A percentile compares a stretch with the other conserved stretches of the same genome.
These are phyloP conservation scores for Pseudopithomyces chartarum DNA, from an alignment of 2,329 filamentous ascomycete species.

Conservation along the genomic window DNA sequence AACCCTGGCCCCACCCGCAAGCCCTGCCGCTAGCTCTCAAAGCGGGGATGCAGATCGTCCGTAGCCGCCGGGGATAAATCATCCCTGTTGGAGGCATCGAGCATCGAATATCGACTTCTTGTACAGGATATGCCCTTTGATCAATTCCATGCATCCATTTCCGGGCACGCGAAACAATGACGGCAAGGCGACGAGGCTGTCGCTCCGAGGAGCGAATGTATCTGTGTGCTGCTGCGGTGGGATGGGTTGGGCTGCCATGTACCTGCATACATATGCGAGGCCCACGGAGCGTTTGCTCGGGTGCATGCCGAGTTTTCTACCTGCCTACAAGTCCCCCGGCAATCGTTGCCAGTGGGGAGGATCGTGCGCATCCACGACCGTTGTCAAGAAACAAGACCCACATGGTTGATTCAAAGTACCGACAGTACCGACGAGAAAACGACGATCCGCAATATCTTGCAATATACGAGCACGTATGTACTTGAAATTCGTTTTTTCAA, in stretches of 20 bases:
- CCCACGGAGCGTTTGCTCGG: neutral
- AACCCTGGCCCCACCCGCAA: neutral
- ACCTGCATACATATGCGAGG: neutral
- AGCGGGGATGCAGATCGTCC: neutral
- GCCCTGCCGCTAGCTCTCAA: neutral
- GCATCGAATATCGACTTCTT: neutral
- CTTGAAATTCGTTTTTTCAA: neutral
- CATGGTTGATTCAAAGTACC: neutral
- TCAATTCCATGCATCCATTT: neutral
- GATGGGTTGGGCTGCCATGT: too few relatives aligned
- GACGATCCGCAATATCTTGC: neutral
- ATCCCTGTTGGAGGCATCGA: neutral
- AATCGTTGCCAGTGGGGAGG: neutral
- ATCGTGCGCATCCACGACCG: neutral
- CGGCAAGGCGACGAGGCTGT: neutral
- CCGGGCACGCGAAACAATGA: neutral
- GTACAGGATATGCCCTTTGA: neutral
- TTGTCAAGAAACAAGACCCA: neutral
- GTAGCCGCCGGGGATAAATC: neutral
- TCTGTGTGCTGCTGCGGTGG: neutral
- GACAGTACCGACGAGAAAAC: too few relatives aligned
- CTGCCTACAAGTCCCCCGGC: neutral
- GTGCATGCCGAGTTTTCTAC: neutral
- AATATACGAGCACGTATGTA: too few relatives aligned
- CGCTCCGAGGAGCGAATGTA: neutral